A percentile compares a stretch with the other conserved stretches of the same genome.
Conservation (phyloP, 2,329 filamentous ascomycete genomes). For the Periconia sp. region DNA sequence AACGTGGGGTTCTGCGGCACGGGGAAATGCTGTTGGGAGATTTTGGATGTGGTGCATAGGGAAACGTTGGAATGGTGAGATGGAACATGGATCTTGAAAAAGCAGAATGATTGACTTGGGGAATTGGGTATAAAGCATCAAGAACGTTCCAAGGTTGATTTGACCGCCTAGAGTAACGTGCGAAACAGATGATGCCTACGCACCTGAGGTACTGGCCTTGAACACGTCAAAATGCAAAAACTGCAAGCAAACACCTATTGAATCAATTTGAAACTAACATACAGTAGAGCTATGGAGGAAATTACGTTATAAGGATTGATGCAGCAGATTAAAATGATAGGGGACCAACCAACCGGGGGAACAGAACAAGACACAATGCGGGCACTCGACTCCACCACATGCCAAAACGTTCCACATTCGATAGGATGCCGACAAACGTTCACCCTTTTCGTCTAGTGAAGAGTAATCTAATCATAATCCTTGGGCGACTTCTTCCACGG, state of each 20-base stretch:
- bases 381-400: conserved; percentile 7
- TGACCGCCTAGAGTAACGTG: too few species aligned
- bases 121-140: too few species aligned
- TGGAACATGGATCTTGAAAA: too few species aligned
- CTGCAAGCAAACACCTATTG: conserved; percentile 6
- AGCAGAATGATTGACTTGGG: too few species aligned
- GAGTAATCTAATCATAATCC: not conserved
- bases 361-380: conserved; percentile 7
- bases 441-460: too few species aligned
- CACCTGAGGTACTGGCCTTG: too few species aligned
- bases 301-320: conserved; percentile 2
- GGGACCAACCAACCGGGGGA: not conserved
- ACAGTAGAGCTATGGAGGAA: conserved; percentile 4
- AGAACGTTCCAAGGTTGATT: too few species aligned
- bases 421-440: not conserved
- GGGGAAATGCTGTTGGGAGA: too few species aligned
- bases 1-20: too few species aligned
- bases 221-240: not conserved
- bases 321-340: not conserved
- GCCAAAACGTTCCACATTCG: conserved; percentile 4
- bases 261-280: conserved; percentile 21
- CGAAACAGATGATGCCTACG: too few species aligned
- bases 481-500: conserved; percentile 13
- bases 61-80: too few species aligned
- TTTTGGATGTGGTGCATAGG: too few species aligned